A percentile compares a stretch with the other conserved stretches of the same genome.
Conservation (phyloP, 1,284 basidiomycete species). For the Cutaneotrichosporon spelunceum region DNA sequence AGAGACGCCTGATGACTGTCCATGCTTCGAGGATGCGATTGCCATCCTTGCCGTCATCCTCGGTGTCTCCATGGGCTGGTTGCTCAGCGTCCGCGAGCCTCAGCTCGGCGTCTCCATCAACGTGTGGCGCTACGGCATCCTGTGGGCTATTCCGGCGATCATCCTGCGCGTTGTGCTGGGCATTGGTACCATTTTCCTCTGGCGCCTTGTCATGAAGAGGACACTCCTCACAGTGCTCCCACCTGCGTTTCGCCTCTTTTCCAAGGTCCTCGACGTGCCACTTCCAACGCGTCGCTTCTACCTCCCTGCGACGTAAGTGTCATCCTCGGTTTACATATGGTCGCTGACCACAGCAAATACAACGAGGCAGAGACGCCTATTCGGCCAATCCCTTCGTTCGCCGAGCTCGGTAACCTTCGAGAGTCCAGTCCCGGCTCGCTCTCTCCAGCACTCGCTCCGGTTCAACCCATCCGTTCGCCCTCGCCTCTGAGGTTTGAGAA, state of each 20-base stretch:
- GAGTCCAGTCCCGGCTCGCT: conserved; percentile 7
- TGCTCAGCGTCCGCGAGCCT: conserved; percentile 52
- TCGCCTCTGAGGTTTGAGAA: conserved; percentile 9
- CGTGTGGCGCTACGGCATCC: conserved; percentile 11
- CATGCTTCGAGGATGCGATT: conserved; percentile 97
- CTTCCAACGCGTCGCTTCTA: conserved; percentile 79
- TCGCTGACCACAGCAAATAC: conserved; percentile 56
- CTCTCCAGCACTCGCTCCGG: not conserved
- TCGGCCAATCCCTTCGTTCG: conserved; percentile 75
- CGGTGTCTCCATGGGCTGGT: conserved; percentile 69
- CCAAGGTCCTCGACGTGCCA: conserved; percentile 56
- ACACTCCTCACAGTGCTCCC: conserved; percentile 70
- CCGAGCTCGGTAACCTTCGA: conserved; percentile 60
- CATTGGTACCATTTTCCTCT: conserved; percentile 64
- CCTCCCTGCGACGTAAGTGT: conserved; percentile 69
- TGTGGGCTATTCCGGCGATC: conserved; percentile 49
- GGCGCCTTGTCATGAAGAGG: conserved; percentile 80
- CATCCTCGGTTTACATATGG: not conserved
- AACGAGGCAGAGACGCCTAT: conserved; percentile 62
- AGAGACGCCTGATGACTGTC: conserved; percentile 90
- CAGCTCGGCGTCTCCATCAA: not conserved
- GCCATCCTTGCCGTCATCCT: conserved; percentile 81
- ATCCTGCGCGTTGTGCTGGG: conserved; percentile 53
- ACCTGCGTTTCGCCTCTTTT: conserved; percentile 68
- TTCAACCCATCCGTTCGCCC: not conserved